These are phyloP conservation scores for Fraxinus paxiana DNA, from an alignment of 305 asterid species.

Conservation along the genomic window DNA sequence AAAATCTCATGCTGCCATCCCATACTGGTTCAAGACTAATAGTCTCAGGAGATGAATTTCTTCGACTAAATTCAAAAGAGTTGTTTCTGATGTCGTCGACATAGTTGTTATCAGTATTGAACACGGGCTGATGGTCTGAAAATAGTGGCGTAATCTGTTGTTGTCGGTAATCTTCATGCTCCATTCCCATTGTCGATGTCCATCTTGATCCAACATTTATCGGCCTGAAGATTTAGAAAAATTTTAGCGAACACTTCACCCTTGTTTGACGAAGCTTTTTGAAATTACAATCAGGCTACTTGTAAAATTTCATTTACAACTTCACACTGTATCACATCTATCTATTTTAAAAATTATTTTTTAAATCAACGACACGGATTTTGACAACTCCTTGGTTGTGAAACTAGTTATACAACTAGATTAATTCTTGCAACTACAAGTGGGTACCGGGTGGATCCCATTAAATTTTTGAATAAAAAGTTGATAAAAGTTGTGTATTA, in stretches of 20 bases:
- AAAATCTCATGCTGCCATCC: constrained; percentile 16
- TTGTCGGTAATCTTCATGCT: constrained; percentile 30
- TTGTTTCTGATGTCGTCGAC: constrained; percentile 17
- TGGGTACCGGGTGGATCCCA: background rate
- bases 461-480: too few species aligned
- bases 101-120: constrained; percentile 8
- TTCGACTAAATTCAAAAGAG: constrained; percentile 17
- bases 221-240: constrained; percentile 40
- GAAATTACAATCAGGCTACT: background rate
- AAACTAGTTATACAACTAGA: too few species aligned
- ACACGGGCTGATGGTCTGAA: constrained; percentile 4
- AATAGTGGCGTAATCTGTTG: constrained; percentile 19
- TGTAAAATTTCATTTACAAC: too few species aligned
- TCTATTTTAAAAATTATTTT: too few species aligned
- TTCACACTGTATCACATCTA: too few species aligned
- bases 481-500: background rate
- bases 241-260: background rate
- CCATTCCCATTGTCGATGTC: constrained; percentile 26
- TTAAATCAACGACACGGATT: too few species aligned
- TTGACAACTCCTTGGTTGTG: too few species aligned
- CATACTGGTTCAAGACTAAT: constrained; percentile 23
- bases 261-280: background rate
- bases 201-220: constrained; percentile 48
- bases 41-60: constrained; percentile 34
- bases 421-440: too few species aligned